Evolutionary conservation across 768 basidiomycete species (phyloP), one percentile per base, ranked within the genome.

Genomic region (Omphalotus guepiniiformis): DNA sequence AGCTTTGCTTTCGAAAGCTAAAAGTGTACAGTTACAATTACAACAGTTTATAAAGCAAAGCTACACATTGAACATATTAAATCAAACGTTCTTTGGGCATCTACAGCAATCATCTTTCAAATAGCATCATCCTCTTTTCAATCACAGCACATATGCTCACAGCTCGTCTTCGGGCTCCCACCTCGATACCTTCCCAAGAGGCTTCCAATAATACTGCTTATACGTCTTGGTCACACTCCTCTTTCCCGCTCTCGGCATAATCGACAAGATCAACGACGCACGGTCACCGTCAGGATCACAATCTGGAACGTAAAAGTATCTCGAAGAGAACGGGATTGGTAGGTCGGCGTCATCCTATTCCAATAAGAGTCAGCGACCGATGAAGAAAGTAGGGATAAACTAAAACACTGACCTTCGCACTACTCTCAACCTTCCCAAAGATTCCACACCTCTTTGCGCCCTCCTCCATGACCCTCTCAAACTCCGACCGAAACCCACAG

Each of bases 161-260:
- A n/a, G n/a, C n/a, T n/a, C n/a, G n/a, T n/a, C n/a, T n/a, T n/a
- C n/a, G n/a, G n/a, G n/a, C n/a, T n/a, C n/a, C n/a, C n/a, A n/a
- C n/a, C n/a, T n/a, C n/a, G n/a, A n/a, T n/a, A n/a, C n/a, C n/a
- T 85, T 88, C 25, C 68, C 82, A 50, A 90, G 64, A 7, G 88
- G 88, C 23, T 74, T 73, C 67, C 82, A 90, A 65, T 90, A 91
- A 66, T 91, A 91, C 61, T 88, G 84, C 63, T 90, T 90, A 52
- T 83, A 85, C 66, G 88, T 84, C 74, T 84, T 88, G 61, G 86
- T 90, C 64, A 80, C 85, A 39, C 67, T 81, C 45, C 88, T 68
- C 65, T 88, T 90, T 46, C 73, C 84, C 18, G 81, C 76, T 12
- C 84, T 78, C 1, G 85, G 85, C 85, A 87, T 86, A 72, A 87